Evolutionary conservation across 805 yeast genomes (phyloP), one percentile per base, ranked within the genome.

Genomic region (Teunomyces kruisii): DNA sequence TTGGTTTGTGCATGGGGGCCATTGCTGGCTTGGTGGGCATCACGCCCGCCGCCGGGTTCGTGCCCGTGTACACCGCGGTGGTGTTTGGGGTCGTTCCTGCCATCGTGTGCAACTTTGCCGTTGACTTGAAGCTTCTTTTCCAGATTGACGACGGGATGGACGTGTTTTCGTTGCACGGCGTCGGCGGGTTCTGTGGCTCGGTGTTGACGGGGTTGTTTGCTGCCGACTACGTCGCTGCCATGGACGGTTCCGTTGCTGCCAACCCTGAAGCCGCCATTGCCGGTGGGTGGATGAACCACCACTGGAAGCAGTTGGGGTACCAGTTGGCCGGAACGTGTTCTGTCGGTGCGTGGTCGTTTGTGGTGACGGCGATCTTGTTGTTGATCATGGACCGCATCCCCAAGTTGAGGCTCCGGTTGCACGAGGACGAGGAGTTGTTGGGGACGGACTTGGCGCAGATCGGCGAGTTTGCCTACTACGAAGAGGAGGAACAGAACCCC

Each of bases 31-130:
- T 92, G 50, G 97, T 94, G 40, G 94, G 94, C 61, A 84, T 92
- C 51, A 92, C 98, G 2, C 98, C 99, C 39, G 97, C 92, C 51
- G 97, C 98, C 15, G 98, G 97, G 52, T 91, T 74, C 62, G 96
- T 92, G 41, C 97, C 97, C 46, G 83, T 92, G 46, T 92, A 91
- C 81, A 81, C 90, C 48, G 80, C 97, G 2, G 83, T 89, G 37
- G 80, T 87, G 48, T 86, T 91, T 59, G 97, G 97, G 61, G 78
- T 80, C 47, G 70, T 89, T 32, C 81, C 92, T 41, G 92, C 84
- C 26, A 62, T 81, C 44, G 82, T 82, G 31, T 89, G 96, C 72
- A 90, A 91, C 76, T 78, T 81, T 60, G 92, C 95, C 39, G 89
- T 88, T 50, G 95, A 88, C 67, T 64, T 89, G 56, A 90, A 91